Evolutionary conservation across 257 asterid genomes (phyloP).

Genomic region (Nicotiana paniculata): DNA sequence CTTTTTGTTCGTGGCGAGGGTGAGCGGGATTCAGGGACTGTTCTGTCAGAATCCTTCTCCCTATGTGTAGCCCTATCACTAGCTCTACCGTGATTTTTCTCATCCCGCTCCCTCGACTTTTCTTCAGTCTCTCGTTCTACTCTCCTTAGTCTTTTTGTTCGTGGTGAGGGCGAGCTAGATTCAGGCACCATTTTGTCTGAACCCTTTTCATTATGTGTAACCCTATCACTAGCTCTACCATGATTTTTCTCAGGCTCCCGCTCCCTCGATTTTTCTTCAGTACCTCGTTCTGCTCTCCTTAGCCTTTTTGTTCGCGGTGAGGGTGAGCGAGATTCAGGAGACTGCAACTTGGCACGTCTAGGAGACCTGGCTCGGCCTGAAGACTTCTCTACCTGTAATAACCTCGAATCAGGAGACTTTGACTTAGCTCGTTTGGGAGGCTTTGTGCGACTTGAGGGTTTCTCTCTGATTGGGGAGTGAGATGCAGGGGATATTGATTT

Average conservation of each 20-base stretch:
- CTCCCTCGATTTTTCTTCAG: constrained; percentile 36
- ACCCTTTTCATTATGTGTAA: constrained; percentile 35
- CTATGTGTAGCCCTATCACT: constrained; percentile 36
- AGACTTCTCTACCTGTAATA: constrained; percentile 17
- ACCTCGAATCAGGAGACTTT: constrained; percentile 34
- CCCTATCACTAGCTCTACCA: constrained; percentile 39
- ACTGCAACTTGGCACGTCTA: constrained; percentile 21
- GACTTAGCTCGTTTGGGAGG: constrained; percentile 37
- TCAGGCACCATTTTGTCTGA: constrained; percentile 31
- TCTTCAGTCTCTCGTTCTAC: constrained; percentile 47
- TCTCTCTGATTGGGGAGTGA: constrained; percentile 33
- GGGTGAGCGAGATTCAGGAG: constrained; percentile 37
- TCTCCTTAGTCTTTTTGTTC: constrained; percentile 1
- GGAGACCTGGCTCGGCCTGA: constrained; percentile 21
- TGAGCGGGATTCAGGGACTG: constrained; percentile 5
- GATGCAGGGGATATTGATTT: constrained; percentile 43
- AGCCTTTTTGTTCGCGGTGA: constrained; percentile 79
- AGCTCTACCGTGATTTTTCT: constrained; percentile 34
- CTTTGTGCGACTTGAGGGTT: constrained; percentile 33
- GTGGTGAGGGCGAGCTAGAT: constrained; percentile 1
- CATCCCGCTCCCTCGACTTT: constrained; percentile 44
- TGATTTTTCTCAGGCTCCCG: constrained; percentile 43
- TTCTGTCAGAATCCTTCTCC: constrained; percentile 46
- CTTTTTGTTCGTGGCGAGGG: constrained; percentile 1
- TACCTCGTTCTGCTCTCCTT: constrained; percentile 45